Evolutionary conservation across 1,284 basidiomycete species (phyloP), one percentile per base, ranked within the genome.

Genomic region (Puccinia triticina): DNA sequence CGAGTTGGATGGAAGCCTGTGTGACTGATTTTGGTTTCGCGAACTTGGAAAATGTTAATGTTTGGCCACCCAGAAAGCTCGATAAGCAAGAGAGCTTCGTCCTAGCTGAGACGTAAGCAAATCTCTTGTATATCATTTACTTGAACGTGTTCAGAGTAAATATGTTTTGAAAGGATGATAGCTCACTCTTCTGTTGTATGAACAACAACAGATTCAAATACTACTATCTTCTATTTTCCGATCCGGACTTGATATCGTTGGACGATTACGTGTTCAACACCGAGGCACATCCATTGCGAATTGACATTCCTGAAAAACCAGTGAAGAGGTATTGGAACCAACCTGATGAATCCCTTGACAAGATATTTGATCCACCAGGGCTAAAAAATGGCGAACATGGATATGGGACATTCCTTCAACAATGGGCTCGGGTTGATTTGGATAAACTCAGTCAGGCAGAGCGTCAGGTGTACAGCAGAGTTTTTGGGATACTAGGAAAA

Each of bases 221-320:
- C 81, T 87, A 86, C 83, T 86, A 86, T 72, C 84, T 87, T 64
- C 85, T 87, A 10, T 90, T 90, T 83, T 88, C 88, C 23, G 89
- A 89, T 29, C 89, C 88, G 0, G 88, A 89, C 55, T 84, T 89
- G 26, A 84, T 90, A 46, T 89, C 88, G 23, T 87, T 91, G 18
- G 90, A 91, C 85, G 88, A 90, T 84, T 90, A 89, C 84, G 89
- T 90, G 40, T 88, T 90, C 81, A 89, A 89, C 43, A 90, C 89
- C 14, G 88, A 81, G 55, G 79, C 79, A 14, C 79, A 81, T 43
- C 79, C 79, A 50, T 81, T 81, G 29, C 55, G 57, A n/a, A 10
- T 81, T 11, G 46, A 55, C 0, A 74, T 21, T 2, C 18, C 55
- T 26, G 53, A 29, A 29, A 75, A 75, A 75, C 29, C 43, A 5